A percentile compares a stretch with the other conserved stretches of the same genome.
Evolutionary conservation across 1,139 yeast species (phyloP).

Genomic region (Meyerozyma athensensis): DNA sequence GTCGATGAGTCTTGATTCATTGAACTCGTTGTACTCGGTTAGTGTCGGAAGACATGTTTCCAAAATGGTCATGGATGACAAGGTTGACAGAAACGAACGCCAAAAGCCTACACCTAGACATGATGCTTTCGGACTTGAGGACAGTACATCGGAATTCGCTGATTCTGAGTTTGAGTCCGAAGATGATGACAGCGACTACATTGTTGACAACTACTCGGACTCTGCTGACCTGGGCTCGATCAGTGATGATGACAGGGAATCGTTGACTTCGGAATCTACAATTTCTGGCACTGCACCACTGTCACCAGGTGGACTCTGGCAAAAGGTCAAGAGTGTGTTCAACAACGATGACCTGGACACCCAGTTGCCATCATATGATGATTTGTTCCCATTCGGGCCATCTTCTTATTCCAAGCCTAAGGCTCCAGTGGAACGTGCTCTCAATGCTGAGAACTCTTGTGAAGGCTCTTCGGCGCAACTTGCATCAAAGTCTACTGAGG

Average conservation of each 20-base stretch:
- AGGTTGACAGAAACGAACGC: constrained; percentile 7
- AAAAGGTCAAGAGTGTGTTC: constrained; percentile 57
- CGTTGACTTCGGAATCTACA: constrained; percentile 12
- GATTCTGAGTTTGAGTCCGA: constrained; percentile 38
- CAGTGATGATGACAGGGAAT: constrained; percentile 11
- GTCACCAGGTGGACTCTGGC: constrained; percentile 45
- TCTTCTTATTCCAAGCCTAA: constrained; percentile 30
- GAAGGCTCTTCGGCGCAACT: constrained; percentile 5
- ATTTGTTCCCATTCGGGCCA: constrained; percentile 67
- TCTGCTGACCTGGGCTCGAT: constrained; percentile 10
- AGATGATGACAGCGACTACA: constrained; percentile 16
- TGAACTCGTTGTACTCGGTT: constrained; percentile 37
- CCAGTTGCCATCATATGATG: constrained; percentile 73
- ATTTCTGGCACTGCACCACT: constrained; percentile 6
- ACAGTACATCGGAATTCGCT: constrained; percentile 35
- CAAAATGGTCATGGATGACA: constrained; percentile 32
- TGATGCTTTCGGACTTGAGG: constrained; percentile 14
- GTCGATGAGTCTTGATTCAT: constrained; percentile 33
- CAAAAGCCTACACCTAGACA: constrained; percentile 6
- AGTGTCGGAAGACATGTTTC: constrained; percentile 40
- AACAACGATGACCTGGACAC: constrained; percentile 36
- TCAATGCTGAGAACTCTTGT: constrained; percentile 16
- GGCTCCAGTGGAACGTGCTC: constrained; percentile 30
- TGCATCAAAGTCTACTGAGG: constrained; percentile 7
- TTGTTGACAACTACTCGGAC: constrained; percentile 15